phyloP scores from a whole-genome alignment of 371 early-diverging fungal species.

The Parasitella parasitica region DNA sequence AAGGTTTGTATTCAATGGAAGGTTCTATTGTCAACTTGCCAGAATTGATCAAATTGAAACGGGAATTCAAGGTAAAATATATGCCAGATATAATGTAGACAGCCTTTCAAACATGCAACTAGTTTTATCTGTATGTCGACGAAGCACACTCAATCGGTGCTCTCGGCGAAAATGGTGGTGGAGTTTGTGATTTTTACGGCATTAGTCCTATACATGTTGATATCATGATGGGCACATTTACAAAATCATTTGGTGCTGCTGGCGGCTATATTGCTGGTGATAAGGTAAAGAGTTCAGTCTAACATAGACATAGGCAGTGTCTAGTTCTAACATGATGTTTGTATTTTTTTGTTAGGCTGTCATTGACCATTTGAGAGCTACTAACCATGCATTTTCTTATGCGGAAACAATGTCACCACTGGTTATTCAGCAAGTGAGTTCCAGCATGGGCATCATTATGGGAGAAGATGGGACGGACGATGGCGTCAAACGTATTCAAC shows the following conservation, averaged over 20 bases:
- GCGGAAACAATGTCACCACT: conserved; percentile 94
- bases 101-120: neutral
- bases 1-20: conserved; percentile 99
- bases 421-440: conserved; percentile 91
- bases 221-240: conserved; percentile 99
- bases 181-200: conserved; percentile 95
- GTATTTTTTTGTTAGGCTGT: conserved; percentile 44
- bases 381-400: conserved; percentile 84
- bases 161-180: conserved; percentile 91
- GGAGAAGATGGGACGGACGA: conserved; percentile 64
- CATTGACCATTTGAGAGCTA: conserved; percentile 83
- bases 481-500: conserved; percentile 82
- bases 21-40: conserved; percentile 94
- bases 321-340: too few species aligned
- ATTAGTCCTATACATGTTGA: conserved; percentile 93
- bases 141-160: conserved; percentile 99
- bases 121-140: conserved; percentile 98
- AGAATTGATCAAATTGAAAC: conserved; percentile 89
- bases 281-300: conserved; percentile 20
- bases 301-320: too few species aligned
- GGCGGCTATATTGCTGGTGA: conserved; percentile 97
- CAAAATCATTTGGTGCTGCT: conserved; percentile 99
- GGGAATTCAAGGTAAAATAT: conserved; percentile 81
- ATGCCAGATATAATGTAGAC: neutral
- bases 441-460: conserved; percentile 84